phyloP scores from a whole-genome alignment of 139 green algal species.

The Chlorella sorokiniana region DNA sequence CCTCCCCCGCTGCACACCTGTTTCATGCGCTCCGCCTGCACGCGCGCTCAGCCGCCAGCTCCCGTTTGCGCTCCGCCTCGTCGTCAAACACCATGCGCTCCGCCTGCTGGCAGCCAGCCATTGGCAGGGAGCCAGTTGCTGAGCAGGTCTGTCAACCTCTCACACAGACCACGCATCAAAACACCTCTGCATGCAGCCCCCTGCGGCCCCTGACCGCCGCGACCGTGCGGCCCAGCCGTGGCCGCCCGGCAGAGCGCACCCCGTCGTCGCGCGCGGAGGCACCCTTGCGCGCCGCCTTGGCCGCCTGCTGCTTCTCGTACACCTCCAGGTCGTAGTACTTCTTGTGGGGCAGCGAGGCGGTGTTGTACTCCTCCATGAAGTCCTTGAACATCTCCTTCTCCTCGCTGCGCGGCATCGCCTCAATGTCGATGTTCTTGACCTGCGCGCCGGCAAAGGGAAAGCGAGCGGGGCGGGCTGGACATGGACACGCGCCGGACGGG shows the following conservation, averaged over 20 bases:
- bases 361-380: conserved; percentile 63
- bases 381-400: conserved; percentile 81
- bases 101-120: neutral
- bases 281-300: conserved; percentile 42
- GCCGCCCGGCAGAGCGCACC: neutral
- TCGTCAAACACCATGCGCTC: conserved; percentile 62
- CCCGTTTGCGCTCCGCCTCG: conserved; percentile 65
- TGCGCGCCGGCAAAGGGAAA: too few relatives aligned
- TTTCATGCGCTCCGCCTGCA: conserved; percentile 59
- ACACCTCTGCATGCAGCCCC: neutral
- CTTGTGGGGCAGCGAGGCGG: conserved; percentile 74
- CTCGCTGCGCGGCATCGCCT: conserved; percentile 69
- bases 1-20: neutral
- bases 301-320: conserved; percentile 61
- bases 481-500: neutral
- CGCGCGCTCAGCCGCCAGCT: conserved; percentile 61
- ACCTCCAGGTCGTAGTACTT: conserved; percentile 62
- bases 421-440: conserved; percentile 76
- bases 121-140: neutral
- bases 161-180: neutral
- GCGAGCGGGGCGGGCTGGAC: neutral
- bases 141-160: neutral
- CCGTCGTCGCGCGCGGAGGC: neutral
- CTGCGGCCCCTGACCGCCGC: too few relatives aligned
- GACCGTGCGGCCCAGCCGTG: too few relatives aligned